Evolutionary conservation across 2,329 filamentous ascomycete genomes (phyloP).

Genomic region (Beauveria varroae): DNA sequence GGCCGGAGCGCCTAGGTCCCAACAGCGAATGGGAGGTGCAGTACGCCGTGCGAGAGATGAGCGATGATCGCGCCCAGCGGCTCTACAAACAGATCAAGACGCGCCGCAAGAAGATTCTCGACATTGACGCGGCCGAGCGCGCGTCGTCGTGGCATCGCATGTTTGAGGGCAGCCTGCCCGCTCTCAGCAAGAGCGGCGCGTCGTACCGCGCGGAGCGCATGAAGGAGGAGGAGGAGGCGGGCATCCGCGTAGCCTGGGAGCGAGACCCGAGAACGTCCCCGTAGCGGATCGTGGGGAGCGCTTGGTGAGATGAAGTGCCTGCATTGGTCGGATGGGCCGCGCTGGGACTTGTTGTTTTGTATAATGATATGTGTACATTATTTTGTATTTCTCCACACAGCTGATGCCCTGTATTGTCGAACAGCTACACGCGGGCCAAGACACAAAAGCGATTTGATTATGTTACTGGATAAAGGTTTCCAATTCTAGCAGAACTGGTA

Average conservation of each 20-base stretch:
- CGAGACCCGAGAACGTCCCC: constrained; percentile 14
- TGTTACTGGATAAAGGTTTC: background rate
- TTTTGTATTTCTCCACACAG: constrained; percentile 4
- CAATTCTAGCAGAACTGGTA: no score
- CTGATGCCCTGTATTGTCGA: background rate
- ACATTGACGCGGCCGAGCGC: constrained; percentile 32
- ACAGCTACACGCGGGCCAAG: background rate
- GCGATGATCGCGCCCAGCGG: constrained; percentile 31
- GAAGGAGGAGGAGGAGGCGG: constrained; percentile 38
- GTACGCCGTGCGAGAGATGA: constrained; percentile 64
- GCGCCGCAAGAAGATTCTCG: constrained; percentile 44
- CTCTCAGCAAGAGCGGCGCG: constrained; percentile 46
- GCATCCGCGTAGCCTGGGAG: constrained; percentile 40
- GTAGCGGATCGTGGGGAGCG: background rate
- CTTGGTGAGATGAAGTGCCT: background rate
- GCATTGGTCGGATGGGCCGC: background rate
- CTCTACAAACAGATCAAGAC: constrained; percentile 51
- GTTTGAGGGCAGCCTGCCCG: constrained; percentile 34
- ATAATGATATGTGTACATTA: constrained; percentile 1
- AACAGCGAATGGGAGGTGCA: constrained; percentile 61
- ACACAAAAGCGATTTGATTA: background rate
- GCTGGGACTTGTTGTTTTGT: background rate
- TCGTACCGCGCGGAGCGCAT: constrained; percentile 49
- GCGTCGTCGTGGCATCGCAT: constrained; percentile 38
- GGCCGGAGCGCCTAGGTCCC: constrained; percentile 44